Percentiles rank a stretch among this genome's conserved stretches.
phyloP scores from a whole-genome alignment of 2,329 filamentous ascomycete genomes.

The Aaosphaeria pasadenensis region DNA sequence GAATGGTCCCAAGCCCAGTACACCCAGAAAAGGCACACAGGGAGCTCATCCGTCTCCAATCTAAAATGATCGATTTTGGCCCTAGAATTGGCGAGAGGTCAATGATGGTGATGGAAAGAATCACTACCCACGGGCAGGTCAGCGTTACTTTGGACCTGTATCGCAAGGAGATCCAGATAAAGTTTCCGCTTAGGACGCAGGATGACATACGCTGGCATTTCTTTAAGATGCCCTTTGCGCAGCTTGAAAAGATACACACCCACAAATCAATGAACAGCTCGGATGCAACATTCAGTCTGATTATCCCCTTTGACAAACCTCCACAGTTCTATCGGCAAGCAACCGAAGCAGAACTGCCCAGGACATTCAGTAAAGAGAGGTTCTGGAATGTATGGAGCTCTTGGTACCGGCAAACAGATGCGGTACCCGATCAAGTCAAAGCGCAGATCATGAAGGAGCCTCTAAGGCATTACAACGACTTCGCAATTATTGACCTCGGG shows the following conservation, averaged over 20 bases:
- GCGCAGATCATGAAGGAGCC: slow-evolving; percentile 17
- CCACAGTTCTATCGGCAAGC: slow-evolving; percentile 44
- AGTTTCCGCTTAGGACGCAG: slow-evolving; percentile 38
- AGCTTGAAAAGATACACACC: slow-evolving; percentile 41
- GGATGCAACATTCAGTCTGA: slow-evolving; percentile 10
- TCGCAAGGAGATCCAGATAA: slow-evolving; percentile 44
- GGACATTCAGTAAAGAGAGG: slow-evolving; percentile 29
- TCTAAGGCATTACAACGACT: slow-evolving; percentile 39
- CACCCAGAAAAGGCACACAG: slow-evolving; percentile 8
- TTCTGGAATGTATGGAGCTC: slow-evolving; percentile 56
- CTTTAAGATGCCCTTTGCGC: slow-evolving; percentile 45
- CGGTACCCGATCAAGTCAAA: slow-evolving; percentile 45
- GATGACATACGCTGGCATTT: slow-evolving; percentile 28
- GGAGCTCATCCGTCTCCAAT: too few relatives aligned
- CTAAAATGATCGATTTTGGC: slow-evolving; percentile 57
- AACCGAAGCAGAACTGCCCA: slow-evolving; percentile 38
- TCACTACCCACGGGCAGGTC: slow-evolving; percentile 24
- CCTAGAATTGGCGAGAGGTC: slow-evolving; percentile 51
- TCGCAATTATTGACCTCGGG: slow-evolving; percentile 59
- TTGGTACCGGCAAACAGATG: slow-evolving; percentile 64
- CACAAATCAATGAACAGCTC: slow-evolving; percentile 5
- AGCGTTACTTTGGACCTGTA: slow-evolving; percentile 43
- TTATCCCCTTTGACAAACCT: slow-evolving; percentile 36
- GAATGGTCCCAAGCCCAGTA: slow-evolving; percentile 18
- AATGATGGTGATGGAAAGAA: slow-evolving; percentile 60